These are phyloP conservation scores for Kluyveromyces dobzhanskii DNA, from an alignment of 805 yeast genomes.

Conservation along the genomic window DNA sequence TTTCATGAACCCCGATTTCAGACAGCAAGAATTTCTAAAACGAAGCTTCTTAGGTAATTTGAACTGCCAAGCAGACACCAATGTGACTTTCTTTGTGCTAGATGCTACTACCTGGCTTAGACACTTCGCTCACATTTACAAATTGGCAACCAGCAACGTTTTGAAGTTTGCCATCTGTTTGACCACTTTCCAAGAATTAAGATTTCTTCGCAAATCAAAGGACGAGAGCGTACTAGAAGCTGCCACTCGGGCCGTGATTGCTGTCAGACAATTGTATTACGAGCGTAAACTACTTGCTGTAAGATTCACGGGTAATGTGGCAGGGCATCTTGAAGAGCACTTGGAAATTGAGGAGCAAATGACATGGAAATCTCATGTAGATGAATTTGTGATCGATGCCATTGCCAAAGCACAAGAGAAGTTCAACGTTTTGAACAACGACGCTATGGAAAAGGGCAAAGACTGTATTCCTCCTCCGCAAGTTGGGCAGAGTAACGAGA, in stretches of 20 bases:
- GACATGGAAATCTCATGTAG: conserved; percentile 65
- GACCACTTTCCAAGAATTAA: conserved; percentile 68
- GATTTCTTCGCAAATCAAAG: conserved; percentile 60
- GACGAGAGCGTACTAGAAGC: conserved; percentile 72
- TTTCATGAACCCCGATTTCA: conserved; percentile 14
- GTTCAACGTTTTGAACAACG: conserved; percentile 9
- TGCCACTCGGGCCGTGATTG: conserved; percentile 72
- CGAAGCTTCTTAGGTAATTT: conserved; percentile 36
- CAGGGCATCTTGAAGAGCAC: conserved; percentile 62
- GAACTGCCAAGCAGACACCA: conserved; percentile 49
- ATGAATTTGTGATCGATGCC: conserved; percentile 55
- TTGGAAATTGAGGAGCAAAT: conserved; percentile 66
- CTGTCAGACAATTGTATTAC: conserved; percentile 55
- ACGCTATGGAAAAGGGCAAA: conserved; percentile 9
- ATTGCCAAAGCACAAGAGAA: conserved; percentile 34
- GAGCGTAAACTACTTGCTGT: conserved; percentile 50
- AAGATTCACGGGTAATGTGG: conserved; percentile 61
- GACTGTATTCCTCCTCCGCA: conserved; percentile 2
- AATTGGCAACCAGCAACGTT: conserved; percentile 52
- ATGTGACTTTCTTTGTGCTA: conserved; percentile 49
- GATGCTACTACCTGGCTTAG: conserved; percentile 79
- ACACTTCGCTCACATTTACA: conserved; percentile 69
- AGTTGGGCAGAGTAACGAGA: conserved; percentile 28
- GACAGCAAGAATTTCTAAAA: conserved; percentile 12
- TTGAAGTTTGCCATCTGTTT: conserved; percentile 59